Evolutionary conservation across 2,329 filamentous ascomycete species (phyloP), one percentile per base, ranked within the genome.

Genomic region (Botrytis squamosa): DNA sequence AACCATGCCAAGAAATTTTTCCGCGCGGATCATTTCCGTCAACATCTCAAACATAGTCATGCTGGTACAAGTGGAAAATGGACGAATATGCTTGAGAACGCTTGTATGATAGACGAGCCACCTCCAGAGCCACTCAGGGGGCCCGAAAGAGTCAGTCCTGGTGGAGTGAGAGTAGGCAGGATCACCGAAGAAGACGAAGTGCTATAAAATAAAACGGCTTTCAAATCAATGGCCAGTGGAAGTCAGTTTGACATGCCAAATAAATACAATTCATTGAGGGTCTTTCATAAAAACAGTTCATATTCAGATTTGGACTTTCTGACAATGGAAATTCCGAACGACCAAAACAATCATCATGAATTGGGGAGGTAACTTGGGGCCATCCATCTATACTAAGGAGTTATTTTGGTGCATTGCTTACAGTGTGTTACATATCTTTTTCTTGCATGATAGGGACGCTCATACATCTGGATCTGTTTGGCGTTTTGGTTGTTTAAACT

Each of bases 1-100:
- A 99, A 99, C 82, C 94, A 96, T 80, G 92, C 93, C 78, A 99
- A 99, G 86, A 98, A 98, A 82, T 99, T 99, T 83, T 99, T 93
- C 85, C 90, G 96, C 55, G 96, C 96, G 49, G 96, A 99, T 82
- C 96, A 99, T 82, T 99, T 99, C 86, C 91, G 96, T 74, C 96
- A 99, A 83, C 96, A 99, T 83, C 86, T 99, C 74, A 99, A 98
- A 86, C 96, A 99, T 82, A 98, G 94, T 82, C 96, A 98, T 83
- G 93, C 93, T 55, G 96, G 96, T 52, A 95, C 94, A 0, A 98
- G 94, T 83, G 96, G 96, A 46, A 98, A 98, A 83, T 99, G 96
- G 96, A 99, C 96, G 20, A 98, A 98, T 83, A 95, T 97, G 88
- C 86, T 99, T 49, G 96, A 99, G 82, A 97, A 94, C 81, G 94